Conservation (phyloP, 73 alveolate genomes). For the Paramecium pentaurelia region DNA sequence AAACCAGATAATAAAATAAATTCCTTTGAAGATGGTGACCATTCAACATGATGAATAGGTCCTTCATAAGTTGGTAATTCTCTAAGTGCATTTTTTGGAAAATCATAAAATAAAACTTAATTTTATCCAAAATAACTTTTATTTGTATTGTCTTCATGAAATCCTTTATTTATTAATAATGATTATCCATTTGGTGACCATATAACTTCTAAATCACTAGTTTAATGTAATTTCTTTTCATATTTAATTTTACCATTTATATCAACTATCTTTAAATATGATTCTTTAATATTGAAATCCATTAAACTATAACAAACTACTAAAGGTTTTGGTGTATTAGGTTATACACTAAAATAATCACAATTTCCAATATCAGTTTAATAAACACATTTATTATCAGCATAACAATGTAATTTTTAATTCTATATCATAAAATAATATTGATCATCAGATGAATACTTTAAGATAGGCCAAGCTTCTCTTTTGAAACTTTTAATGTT, state of each 20-base stretch:
- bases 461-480: background rate
- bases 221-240: slow-evolving; percentile 19
- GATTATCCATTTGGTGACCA: slow-evolving; percentile 47
- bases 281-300: background rate
- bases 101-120: background rate
- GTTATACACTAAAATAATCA: background rate
- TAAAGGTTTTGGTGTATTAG: background rate
- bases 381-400: background rate
- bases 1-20: slow-evolving; percentile 23
- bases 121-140: slow-evolving; percentile 40
- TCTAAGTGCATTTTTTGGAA: background rate
- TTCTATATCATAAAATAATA: background rate
- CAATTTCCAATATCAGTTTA: slow-evolving; percentile 21
- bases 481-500: background rate
- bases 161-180: slow-evolving; percentile 28
- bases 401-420: background rate
- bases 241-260: background rate
- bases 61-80: slow-evolving; percentile 47
- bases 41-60: background rate
- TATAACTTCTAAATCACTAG: background rate
- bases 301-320: background rate
- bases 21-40: background rate
- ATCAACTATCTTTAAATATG: background rate
- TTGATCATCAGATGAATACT: slow-evolving; percentile 20
- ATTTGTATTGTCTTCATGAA: slow-evolving; percentile 26